These are phyloP conservation scores for Microthyrium microscopicum DNA, from an alignment of 2,329 filamentous ascomycete genomes.

Conservation along the genomic window DNA sequence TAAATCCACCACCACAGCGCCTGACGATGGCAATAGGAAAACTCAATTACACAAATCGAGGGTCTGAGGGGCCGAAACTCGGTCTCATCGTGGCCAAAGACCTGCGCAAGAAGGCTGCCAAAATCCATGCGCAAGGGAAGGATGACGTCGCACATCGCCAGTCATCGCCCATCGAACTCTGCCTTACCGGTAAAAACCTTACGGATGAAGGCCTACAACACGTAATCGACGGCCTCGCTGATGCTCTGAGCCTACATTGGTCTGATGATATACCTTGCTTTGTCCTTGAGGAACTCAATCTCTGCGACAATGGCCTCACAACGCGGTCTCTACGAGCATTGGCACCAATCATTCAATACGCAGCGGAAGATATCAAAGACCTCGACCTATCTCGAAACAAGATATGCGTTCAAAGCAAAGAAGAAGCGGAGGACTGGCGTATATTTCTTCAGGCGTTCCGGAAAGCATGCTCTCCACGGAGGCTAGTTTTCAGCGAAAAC, in stretches of 20 bases:
- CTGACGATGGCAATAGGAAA: too few species aligned
- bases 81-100: slow-evolving; percentile 29
- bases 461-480: slow-evolving; percentile 25
- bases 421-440: slow-evolving; percentile 25
- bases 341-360: slow-evolving; percentile 24
- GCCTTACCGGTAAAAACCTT: slow-evolving; percentile 27
- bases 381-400: slow-evolving; percentile 30
- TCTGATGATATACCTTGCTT: slow-evolving; percentile 13
- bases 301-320: slow-evolving; percentile 29
- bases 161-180: slow-evolving; percentile 24
- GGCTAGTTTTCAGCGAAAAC: slow-evolving; percentile 30
- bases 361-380: slow-evolving; percentile 27
- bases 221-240: slow-evolving; percentile 26
- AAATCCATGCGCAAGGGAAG: slow-evolving; percentile 17
- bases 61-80: slow-evolving; percentile 28
- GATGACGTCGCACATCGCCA: slow-evolving; percentile 18
- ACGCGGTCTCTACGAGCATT: slow-evolving; percentile 24
- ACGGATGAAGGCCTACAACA: slow-evolving; percentile 27
- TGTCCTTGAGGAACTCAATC: slow-evolving; percentile 29
- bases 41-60: too few species aligned
- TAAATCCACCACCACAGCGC: too few species aligned
- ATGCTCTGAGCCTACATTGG: slow-evolving; percentile 19
- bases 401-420: slow-evolving; percentile 21
- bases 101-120: slow-evolving; percentile 19
- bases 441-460: slow-evolving; percentile 27